Base-by-base conservation (phyloP, 768 basidiomycete genomes). In the Amanita fuliginea region DNA sequence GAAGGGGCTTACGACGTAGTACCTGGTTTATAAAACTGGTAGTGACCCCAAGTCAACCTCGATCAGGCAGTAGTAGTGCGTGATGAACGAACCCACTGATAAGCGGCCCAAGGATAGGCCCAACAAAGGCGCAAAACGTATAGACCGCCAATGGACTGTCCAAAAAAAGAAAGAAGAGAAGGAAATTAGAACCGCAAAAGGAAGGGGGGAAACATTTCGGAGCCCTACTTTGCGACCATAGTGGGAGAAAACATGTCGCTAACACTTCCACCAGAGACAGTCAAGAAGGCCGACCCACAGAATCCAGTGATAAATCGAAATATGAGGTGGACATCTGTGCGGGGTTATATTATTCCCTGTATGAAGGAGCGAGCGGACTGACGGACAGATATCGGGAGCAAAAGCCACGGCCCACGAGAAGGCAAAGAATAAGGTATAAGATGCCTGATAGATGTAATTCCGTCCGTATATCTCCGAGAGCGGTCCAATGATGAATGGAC, bases 351-450 rank as follows among this genome's bases (percentile, higher is more conserved):
- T 11, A 11, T 6, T 36, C 5, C 10, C 21, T 21, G 18, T 21
- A 40, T 42, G 42, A 48, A 22, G 11, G 2, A 24, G 22, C 8
- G 11, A 24, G 7, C 34, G 30, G 39, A 28, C 22, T 22, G 8
- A 65, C 76, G 43, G 42, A 81, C 81, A 72, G 21, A 80, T 72
- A 56, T 86, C 70, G 4, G 78, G 80, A 1, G 84, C 75, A 53
- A 91, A 89, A 1, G 85, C 83, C 4, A 86, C 78, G 0, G 85
- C 82, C 57, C 81, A 83, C 16, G 80, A 77, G 48, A 83, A 73
- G 1, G 75, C 57, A 55, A 85, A 77, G 60, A 86, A 81, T 3
- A 77, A 54, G 1, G 66, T 52, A 54, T 81, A 88, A 0, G 83
- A 81, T 3, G 70, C 56, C 14, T 71, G 67, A 59, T 90, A 87